Base-by-base conservation (phyloP, 2,329 filamentous ascomycete genomes). In the Cladosporium cucumerinum region DNA sequence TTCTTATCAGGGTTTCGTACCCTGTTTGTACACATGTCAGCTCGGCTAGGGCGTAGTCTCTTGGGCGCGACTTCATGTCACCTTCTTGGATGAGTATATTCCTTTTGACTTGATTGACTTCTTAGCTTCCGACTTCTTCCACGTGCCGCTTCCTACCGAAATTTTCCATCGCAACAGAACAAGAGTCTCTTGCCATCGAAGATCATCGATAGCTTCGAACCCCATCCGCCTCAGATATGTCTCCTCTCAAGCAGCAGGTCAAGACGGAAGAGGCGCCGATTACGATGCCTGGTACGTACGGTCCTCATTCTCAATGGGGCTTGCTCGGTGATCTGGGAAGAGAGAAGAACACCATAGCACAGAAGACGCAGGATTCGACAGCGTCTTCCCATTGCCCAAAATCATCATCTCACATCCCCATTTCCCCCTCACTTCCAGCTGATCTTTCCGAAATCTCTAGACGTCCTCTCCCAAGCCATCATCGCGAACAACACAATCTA, bases 401-500 rank as follows among this genome's bases (percentile, higher is more conserved):
- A n/a, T n/a, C n/a, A n/a, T n/a, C n/a, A n/a, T n/a, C n/a, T 34
- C 14, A 16, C 7, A 26, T 25, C n/a, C 34, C 5, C 34, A 7
- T 18, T 16, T 39, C 18, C 10, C 12, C 6, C 12, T 34, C 32
- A 34, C 32, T 34, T 34, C 12, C 32, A 34, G 32, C 32, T 34
- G 12, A 34, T 14, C 11, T 14, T 30, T 30, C 2, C 28, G 5
- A 28, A 65, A 68, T 1, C 65, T 70, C 23, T 25, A 52, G 54
- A 64, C 28, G 48, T 64, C 32, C 57, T 64, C 30, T 59, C 55
- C 65, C 75, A 77, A 71, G 75, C 75, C 57, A 73, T 77, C 62
- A 66, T 76, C 39, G 73, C 74, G 75, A 86, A 87, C 71, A 87
- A 87, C 70, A 84, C 88, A 74, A 85, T 91, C n/a, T 91, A 89